Conservation (phyloP, 192 early-diverging fungal genomes). For the Linnemannia hyalina region DNA sequence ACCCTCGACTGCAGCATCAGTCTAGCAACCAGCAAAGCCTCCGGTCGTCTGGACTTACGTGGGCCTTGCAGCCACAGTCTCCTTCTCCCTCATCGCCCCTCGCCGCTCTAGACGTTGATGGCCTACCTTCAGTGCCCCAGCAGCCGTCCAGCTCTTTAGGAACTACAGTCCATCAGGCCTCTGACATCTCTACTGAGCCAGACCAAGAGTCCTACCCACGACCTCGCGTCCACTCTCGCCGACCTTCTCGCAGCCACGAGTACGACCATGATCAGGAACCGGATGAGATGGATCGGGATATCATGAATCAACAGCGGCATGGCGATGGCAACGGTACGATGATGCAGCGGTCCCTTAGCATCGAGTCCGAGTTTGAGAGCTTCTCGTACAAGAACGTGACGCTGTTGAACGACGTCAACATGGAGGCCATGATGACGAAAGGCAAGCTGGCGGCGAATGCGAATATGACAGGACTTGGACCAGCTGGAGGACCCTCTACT, state of each 20-base stretch:
- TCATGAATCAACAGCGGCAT: constrained; percentile 5
- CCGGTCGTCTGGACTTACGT: constrained; percentile 17
- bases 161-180: background rate
- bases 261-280: background rate
- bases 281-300: constrained; percentile 23
- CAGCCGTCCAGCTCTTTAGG: background rate
- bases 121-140: background rate
- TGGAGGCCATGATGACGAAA: constrained; percentile 66
- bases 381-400: constrained; percentile 77
- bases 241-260: constrained; percentile 16
- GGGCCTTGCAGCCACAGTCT: constrained; percentile 15
- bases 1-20: constrained; percentile 3
- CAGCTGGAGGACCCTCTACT: background rate
- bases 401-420: constrained; percentile 73
- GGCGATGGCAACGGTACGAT: constrained; percentile 8
- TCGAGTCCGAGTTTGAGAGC: constrained; percentile 67
- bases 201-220: background rate
- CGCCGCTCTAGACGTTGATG: background rate
- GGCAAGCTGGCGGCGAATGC: constrained; percentile 20
- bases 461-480: background rate
- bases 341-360: constrained; percentile 55
- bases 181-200: background rate
- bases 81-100: background rate
- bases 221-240: constrained; percentile 16
- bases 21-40: background rate